These are phyloP conservation scores for Pyrenophora graminea DNA, from an alignment of 2,329 filamentous ascomycete species.

Conservation along the genomic window DNA sequence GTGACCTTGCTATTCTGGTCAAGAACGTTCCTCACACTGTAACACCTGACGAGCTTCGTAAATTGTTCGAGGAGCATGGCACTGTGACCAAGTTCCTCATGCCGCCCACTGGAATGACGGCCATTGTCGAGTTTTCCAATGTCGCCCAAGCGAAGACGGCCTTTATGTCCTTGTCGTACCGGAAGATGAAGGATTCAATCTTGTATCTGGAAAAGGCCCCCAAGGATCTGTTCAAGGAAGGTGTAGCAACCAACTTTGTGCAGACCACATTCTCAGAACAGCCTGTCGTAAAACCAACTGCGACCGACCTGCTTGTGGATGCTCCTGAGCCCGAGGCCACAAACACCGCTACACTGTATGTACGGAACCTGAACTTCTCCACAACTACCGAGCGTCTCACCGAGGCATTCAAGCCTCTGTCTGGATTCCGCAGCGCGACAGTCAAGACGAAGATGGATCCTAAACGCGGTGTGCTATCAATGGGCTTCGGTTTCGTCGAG, in stretches of 20 bases:
- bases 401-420: slow-evolving; percentile 77
- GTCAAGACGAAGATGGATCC: slow-evolving; percentile 93
- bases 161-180: slow-evolving; percentile 83
- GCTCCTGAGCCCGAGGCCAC: slow-evolving; percentile 57
- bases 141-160: slow-evolving; percentile 79
- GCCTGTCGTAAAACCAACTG: slow-evolving; percentile 61
- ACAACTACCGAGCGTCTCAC: slow-evolving; percentile 78
- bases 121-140: slow-evolving; percentile 86
- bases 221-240: slow-evolving; percentile 70
- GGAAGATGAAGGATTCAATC: slow-evolving; percentile 86
- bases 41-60: slow-evolving; percentile 74
- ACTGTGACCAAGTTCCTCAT: slow-evolving; percentile 81
- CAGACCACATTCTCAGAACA: slow-evolving; percentile 32
- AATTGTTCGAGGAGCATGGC: slow-evolving; percentile 84
- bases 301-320: slow-evolving; percentile 68
- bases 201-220: slow-evolving; percentile 94
- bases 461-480: slow-evolving; percentile 90
- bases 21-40: slow-evolving; percentile 94
- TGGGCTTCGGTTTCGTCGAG: slow-evolving; percentile 93
- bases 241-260: slow-evolving; percentile 36
- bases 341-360: slow-evolving; percentile 82
- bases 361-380: slow-evolving; percentile 90
- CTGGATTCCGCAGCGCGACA: slow-evolving; percentile 84
- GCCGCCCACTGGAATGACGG: slow-evolving; percentile 90
- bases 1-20: slow-evolving; percentile 84